Evolutionary conservation across 2,329 filamentous ascomycete genomes (phyloP), one percentile per base, ranked within the genome.

Genomic region (Colletotrichum cordylinicola): DNA sequence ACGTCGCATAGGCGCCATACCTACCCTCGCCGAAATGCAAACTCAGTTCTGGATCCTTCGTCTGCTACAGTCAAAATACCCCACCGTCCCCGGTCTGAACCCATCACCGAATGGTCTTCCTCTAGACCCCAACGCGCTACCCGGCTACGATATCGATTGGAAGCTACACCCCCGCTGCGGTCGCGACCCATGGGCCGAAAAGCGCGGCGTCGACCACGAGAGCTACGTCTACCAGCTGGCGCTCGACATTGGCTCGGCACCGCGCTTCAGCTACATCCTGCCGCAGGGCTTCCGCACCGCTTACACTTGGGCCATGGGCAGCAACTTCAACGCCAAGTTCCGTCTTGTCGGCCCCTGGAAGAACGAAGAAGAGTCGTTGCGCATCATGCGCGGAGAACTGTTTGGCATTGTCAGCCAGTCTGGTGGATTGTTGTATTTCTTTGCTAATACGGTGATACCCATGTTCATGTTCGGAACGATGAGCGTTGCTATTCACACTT

Each of bases 241-340:
- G 0, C 80, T 87, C 0, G 88, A 89, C 78, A 87, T 88, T 72
- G 86, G 85, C 4, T 79, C 86, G 4, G 87, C 87, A 0, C 87
- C 87, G 0, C 82, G 80, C 3, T 80, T 86, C 27, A 74, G 75
- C 0, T 80, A 86, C 27, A 80, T 88, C 3, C 76, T 77, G 43
- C 77, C 77, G 6, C 80, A 82, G 64, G 82, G 85, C 4, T 79
- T 78, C 33, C 71, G 71, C 37, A 66, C 27, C 24, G 80, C 84
- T 6, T 85, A 84, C 74, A 85, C 84, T 0, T 89, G 88, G 88
- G 87, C 87, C 2, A 85, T 89, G 80, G 85, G 87, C 0, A 83
- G 87, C 56, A 88, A 88, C 80, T 87, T 89, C 78, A 89, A 88
- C 72, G 80, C 86, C 48, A 90, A 89, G 77, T 89, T 89, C 72